Evolutionary conservation across 805 yeast species (phyloP), one percentile per base, ranked within the genome.

Genomic region (Kluyveromyces lactis): DNA sequence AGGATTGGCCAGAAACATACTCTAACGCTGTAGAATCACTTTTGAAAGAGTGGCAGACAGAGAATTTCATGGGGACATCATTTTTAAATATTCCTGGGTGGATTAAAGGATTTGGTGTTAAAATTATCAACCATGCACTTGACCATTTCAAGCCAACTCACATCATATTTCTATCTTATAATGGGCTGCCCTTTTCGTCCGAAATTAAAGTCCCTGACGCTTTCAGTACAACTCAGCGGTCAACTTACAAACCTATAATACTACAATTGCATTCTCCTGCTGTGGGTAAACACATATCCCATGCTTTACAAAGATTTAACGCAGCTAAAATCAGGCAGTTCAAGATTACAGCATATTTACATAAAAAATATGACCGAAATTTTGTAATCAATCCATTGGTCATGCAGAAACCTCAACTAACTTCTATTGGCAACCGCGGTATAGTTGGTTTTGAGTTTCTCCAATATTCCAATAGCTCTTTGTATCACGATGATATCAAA

Each of bases 21-120:
- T 45, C 75, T 4, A 42, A 51, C 0, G 58, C 71, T 13, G 60
- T 77, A 3, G 52, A 58, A 26, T 54, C 66, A 3, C 57, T 85
- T 15, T 53, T 72, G 7, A 40, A 43, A 23, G 24, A 26, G 27
- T 49, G 51, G 38, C 48, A 52, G 2, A 53, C 53, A 11, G 72
- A 60, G 23, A 49, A 47, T 23, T 47, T 49, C 18, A 57, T 60
- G 40, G 66, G 65, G 0, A 47, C 64, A 39, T 59, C 86, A 3
- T 56, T 87, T 1, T 69, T 89, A 3, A 87, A 87, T 51, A 75
- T 89, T 1, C 90, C 96, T 0, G 95, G 95, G 0, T 87, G 95
- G 95, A 73, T 86, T 23, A 84, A 83, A 58, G 97, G 96, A 0
- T 77, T 76, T 45, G 97, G 97, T 0, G 67, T 79, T 12, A 80